Base-by-base conservation (phyloP, 306 rosid species). In the Corylus americana region DNA sequence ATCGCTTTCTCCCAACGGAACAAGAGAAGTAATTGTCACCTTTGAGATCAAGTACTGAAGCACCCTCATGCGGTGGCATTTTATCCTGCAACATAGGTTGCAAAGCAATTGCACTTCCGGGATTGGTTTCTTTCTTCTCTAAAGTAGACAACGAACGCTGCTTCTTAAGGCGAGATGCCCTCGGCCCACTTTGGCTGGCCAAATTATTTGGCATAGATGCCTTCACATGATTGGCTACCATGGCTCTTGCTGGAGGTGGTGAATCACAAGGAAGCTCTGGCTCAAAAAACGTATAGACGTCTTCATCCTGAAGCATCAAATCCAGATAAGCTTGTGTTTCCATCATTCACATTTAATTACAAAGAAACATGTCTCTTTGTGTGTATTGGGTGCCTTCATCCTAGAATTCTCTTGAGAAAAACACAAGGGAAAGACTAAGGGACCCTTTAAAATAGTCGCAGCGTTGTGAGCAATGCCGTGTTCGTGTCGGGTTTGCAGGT, bases 21-120 rank as follows among this genome's bases (percentile, higher is more conserved):
- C 98, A 93, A 22, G 98, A 95, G 89, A 95, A 95, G 90, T 95
- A 95, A 50, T 93, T 88, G 71, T 89, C 94, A 18, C 94, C 97
- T 85, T 86, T 88, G 83, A 92, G 98, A 80, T 93, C 99, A 59
- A 93, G 91, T 79, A 91, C 97, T 0, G 98, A 95, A 68, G 98
- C 91, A 20, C 98, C 97, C 81, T 92, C 97, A 8, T 84, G 73
- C 66, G 84, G 64, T 48, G 92, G 76, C 73, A 75, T 70, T 87
- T 76, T 89, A 70, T 91, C 93, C 14, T 77, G 78, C 76, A 71
- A 57, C 48, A 82, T 50, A 44, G 89, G 87, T 83, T 69, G 86
- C 89, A 88, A 85, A 25, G 85, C 73, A 45, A 69, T 75, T 29
- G 77, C 79, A 48, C 64, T 54, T 73, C 77, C 79, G 17, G 79